phyloP scores from a whole-genome alignment of 2,329 filamentous ascomycete genomes.

The Aureobasidium subglaciale region DNA sequence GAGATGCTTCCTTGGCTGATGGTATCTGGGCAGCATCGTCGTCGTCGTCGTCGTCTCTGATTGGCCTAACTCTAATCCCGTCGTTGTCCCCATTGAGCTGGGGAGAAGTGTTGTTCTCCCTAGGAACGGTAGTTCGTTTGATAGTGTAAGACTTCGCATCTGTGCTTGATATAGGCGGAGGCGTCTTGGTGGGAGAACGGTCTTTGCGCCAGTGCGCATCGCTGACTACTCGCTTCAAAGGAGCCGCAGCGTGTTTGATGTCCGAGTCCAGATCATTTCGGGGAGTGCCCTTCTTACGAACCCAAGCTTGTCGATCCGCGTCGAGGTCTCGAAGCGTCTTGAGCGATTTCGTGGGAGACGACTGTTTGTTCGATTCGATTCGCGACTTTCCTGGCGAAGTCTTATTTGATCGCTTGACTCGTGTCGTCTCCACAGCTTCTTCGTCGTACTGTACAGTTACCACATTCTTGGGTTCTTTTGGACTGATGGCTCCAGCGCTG shows the following conservation, averaged over 20 bases:
- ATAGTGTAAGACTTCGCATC: slow-evolving; percentile 9
- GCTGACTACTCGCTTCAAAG: slow-evolving; percentile 87
- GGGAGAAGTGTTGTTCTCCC: background rate
- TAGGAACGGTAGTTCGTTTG: slow-evolving; percentile 9
- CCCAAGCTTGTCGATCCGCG: slow-evolving; percentile 29
- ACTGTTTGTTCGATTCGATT: background rate
- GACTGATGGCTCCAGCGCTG: slow-evolving; percentile 58
- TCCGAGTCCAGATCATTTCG: slow-evolving; percentile 38
- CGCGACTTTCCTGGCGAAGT: background rate
- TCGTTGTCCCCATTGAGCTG: slow-evolving; percentile 20
- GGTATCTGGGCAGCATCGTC: slow-evolving; percentile 12
- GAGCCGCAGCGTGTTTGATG: slow-evolving; percentile 51
- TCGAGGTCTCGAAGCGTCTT: slow-evolving; percentile 20
- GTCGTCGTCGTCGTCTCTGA: slow-evolving; percentile 15
- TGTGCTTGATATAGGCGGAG: background rate
- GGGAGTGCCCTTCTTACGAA: slow-evolving; percentile 28
- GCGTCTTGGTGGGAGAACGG: slow-evolving; percentile 21
- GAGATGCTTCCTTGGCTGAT: slow-evolving; percentile 1
- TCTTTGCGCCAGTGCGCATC: slow-evolving; percentile 70
- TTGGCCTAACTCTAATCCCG: slow-evolving; percentile 16
- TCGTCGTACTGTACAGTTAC: slow-evolving; percentile 52
- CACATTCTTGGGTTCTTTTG: slow-evolving; percentile 43
- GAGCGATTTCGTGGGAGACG: slow-evolving; percentile 7
- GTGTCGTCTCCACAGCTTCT: slow-evolving; percentile 13
- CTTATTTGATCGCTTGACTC: slow-evolving; percentile 15